Base-by-base conservation (phyloP, 768 basidiomycete genomes). In the Lactarius vividus region DNA sequence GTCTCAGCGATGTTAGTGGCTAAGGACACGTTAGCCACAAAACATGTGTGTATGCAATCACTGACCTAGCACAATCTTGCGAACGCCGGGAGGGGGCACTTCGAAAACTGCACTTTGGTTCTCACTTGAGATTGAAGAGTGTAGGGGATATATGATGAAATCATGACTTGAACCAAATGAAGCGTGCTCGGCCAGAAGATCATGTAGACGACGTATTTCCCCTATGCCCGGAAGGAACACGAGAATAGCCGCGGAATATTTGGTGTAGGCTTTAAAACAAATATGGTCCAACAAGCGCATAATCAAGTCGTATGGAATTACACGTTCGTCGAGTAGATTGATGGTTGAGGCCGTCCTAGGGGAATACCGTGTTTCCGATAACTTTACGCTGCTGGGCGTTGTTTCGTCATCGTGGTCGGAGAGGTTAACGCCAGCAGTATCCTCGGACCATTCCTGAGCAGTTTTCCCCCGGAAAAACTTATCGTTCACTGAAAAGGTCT, bases 1-100 rank as follows among this genome's bases (percentile, higher is more conserved):
- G 96, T 99, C 77, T 99, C 96, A 18, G 94, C 91, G 71, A 96
- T 94, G 73, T 96, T 94, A 39, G 93, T 94, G 3, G 92, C 92
- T 94, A 68, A 20, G 62, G 63, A 29, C 52, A 40, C 20, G 49
- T 69, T 31, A 68, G 59, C 39, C 35, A 18, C 20, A 20, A 33
- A 40, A 46, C 44, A 39, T 7, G 23, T 52, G 18, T 46, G 52
- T 10, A 72, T 65, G 62, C 64, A 67, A 62, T 61, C 71, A 20
- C 82, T 46, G 73, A 94, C 94, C 91, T 49, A 99, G 88, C 57
- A 99, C 97, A 70, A 99, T 96, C 78, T 99, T 99, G 59, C 92
- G 83, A 5, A 90, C 76, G 33, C 92, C 93, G 0, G 74, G 72
- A 0, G 92, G 91, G 44, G 93, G 96, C 1, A 92, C 76, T 61